Base-by-base conservation (phyloP, 306 rosid species). In the Hippophae tibetana region DNA sequence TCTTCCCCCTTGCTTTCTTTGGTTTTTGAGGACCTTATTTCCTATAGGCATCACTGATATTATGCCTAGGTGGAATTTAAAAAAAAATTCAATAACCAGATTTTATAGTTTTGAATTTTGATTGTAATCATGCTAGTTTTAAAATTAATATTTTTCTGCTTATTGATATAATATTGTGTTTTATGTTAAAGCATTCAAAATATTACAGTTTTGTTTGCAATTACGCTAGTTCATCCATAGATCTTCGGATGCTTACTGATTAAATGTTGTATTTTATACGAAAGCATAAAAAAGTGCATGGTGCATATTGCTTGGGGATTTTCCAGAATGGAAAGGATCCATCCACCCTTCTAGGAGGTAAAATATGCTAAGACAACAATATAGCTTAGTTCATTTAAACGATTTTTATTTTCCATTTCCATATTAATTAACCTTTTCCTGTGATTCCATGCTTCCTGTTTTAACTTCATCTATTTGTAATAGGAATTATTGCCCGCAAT, bases 271-370 rank as follows among this genome's bases (percentile, higher is more conserved):
- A 42, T 54, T 75, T 59, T 69, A 68, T 70, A 46, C n/a, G 78
- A 72, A 80, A 92, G 99, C 99, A 88, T 78, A 80, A 93, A 66
- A 93, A 82, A 83, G 85, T 78, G 60, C 76, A 13, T 18, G 97
- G 99, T 69, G 95, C 97, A 59, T 93, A 88, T 68, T 93, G 99
- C 79, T 79, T 93, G 42, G 99, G 99, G 53, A 53, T 88, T 78
- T 93, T 93, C 58, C 79, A 79, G 68, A 93, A 88, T 72, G 86
- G 78, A 70, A 81, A 82, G 59, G 99, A 93, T 82, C 86, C 80
- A 68, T 85, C 95, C 47, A 93, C 99, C 65, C 99, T 93, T 63
- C 72, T 93, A 66, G 99, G 99, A 80, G 99, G 99, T 93, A 80
- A 62, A 57, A 44, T 66, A 55, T 62, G 46, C 69, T 67, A 58